Evolutionary conservation across 345 rosid genomes (phyloP).

Genomic region (Psidium guajava): DNA sequence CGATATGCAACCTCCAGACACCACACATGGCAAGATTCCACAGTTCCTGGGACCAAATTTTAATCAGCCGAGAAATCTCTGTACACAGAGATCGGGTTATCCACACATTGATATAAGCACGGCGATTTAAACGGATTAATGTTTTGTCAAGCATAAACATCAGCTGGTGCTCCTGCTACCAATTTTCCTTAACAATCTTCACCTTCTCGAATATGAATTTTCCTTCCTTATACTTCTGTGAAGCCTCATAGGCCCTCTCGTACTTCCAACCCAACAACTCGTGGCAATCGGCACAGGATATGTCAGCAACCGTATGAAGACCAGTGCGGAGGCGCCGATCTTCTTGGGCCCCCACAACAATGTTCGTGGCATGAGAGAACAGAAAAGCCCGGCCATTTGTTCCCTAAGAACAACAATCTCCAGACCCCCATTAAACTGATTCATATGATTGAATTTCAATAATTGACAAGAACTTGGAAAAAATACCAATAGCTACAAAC

Average conservation of each 20-base stretch:
- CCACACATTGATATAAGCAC: neutral
- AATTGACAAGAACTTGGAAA: neutral
- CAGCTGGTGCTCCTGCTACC: conserved; percentile 27
- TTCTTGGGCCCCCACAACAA: conserved; percentile 55
- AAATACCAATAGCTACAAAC: neutral
- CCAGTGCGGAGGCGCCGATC: conserved; percentile 68
- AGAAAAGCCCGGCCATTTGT: conserved; percentile 81
- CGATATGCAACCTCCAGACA: neutral
- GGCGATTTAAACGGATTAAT: neutral
- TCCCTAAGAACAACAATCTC: conserved; percentile 38
- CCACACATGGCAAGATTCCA: neutral
- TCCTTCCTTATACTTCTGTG: conserved; percentile 87
- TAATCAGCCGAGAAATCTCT: neutral
- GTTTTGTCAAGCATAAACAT: neutral
- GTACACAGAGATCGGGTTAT: neutral
- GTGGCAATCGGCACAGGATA: conserved; percentile 56
- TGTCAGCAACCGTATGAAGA: conserved; percentile 82
- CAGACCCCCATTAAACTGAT: neutral
- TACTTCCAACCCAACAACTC: conserved; percentile 86
- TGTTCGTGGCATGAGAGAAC: conserved; percentile 75
- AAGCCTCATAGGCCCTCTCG: conserved; percentile 55
- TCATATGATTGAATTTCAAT: neutral
- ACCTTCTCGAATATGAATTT: conserved; percentile 77
- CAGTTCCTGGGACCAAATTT: neutral
- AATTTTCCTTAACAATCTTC: conserved; percentile 62